Percentiles rank a stretch among this genome's conserved stretches.
Conservation (phyloP, 352 stramenopile genomes). For the Phytophthora europaea region DNA sequence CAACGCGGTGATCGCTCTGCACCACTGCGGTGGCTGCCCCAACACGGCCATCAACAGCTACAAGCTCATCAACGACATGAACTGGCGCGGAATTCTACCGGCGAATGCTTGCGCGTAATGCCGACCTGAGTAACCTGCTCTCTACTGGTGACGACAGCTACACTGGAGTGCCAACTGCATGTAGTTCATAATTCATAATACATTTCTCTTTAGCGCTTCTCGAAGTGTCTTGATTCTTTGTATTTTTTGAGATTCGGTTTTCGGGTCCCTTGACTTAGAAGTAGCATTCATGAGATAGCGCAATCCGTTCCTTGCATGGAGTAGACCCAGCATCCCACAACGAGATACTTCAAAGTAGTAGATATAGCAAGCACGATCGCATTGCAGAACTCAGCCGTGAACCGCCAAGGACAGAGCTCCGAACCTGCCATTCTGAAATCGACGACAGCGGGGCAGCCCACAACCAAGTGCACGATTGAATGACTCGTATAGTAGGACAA, state of each 20-base stretch:
- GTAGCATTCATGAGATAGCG: neutral
- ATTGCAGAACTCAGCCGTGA: neutral
- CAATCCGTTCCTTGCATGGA: neutral
- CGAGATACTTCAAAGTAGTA: neutral
- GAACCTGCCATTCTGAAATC: slow-evolving; percentile 17
- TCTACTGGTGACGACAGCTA: neutral
- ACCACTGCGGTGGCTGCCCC: slow-evolving; percentile 82
- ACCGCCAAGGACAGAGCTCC: neutral
- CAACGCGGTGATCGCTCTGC: slow-evolving; percentile 71
- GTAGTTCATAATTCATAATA: neutral
- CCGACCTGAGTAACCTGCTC: neutral
- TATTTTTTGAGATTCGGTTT: neutral
- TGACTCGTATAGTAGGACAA: slow-evolving; percentile 6
- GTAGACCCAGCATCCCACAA: neutral
- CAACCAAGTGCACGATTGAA: neutral
- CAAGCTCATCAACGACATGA: slow-evolving; percentile 66
- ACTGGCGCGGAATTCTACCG: slow-evolving; percentile 49
- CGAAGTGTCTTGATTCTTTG: neutral
- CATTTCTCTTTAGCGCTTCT: neutral
- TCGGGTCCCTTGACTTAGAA: neutral
- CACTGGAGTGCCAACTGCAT: neutral
- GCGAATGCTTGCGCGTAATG: slow-evolving; percentile 43
- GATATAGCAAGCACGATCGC: neutral
- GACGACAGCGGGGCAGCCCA: neutral
- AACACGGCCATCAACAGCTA: slow-evolving; percentile 81